Evolutionary conservation across 148 eudicot genomes (phyloP).

Genomic region (Fagopyrum tataricum): DNA sequence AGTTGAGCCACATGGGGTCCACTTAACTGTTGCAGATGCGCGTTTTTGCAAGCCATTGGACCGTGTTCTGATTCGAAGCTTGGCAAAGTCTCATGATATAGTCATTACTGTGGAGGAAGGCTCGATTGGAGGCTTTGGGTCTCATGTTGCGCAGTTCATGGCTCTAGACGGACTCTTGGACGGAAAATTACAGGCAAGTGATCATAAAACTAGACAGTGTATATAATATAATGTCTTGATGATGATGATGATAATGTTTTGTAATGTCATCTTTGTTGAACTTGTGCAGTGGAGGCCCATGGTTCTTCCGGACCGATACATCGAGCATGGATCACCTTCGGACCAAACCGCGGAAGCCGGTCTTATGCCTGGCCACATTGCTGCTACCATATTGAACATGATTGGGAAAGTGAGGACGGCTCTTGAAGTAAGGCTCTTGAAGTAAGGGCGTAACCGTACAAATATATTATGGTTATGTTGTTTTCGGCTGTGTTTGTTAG

Average conservation of each 20-base stretch:
- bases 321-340: conserved; percentile 75
- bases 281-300: conserved; percentile 80
- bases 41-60: conserved; percentile 94
- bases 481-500: no score
- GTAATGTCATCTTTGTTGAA: neutral
- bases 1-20: conserved; percentile 50
- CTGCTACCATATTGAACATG: conserved; percentile 66
- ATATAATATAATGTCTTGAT: neutral
- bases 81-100: conserved; percentile 69
- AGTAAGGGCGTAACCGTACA: conserved; percentile 28
- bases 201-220: neutral
- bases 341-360: conserved; percentile 64
- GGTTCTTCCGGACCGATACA: conserved; percentile 83
- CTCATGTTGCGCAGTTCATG: conserved; percentile 91
- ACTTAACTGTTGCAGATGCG: conserved; percentile 75
- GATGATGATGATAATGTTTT: neutral
- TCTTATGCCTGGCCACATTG: conserved; percentile 63
- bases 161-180: conserved; percentile 90
- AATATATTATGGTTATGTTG: neutral
- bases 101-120: conserved; percentile 92
- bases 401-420: conserved; percentile 81
- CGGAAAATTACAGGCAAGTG: conserved; percentile 65
- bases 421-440: conserved; percentile 65
- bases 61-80: conserved; percentile 45
- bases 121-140: conserved; percentile 91